Base-by-base conservation (phyloP, 352 stramenopile species). In the Phytophthora megakarya region DNA sequence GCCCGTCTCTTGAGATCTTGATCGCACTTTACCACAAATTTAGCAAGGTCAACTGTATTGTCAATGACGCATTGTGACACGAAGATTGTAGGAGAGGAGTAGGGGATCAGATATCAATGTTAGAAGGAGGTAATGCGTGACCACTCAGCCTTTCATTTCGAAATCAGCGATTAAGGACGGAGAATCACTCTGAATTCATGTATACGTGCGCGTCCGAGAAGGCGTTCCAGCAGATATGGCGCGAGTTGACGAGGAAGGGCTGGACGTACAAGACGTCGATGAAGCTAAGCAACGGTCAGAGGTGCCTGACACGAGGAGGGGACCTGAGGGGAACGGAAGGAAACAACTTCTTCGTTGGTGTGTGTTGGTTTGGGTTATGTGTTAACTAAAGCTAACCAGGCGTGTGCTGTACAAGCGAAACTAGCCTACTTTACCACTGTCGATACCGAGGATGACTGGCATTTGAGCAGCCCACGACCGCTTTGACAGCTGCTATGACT, bases 151-250 rank as follows among this genome's bases (percentile, higher is more conserved):
- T 28, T 42, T 53, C 28, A 42, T 53, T 42, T 4, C 28, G 18
- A 19, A 30, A 53, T 42, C n/a, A 3, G 16, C 28, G 28, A 6
- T 28, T 8, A 19, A 40, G 25, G 25, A 51, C 25, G 39, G 45
- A 51, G 5, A 13, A 40, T 39, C 26, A 39, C 23, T 39, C 25
- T n/a, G 15, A 21, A 22, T n/a, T n/a, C 26, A 25, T 2, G 21
- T 9, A 23, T 5, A 30, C 18, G 16, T 53, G n/a, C 4, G 5
- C 18, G 7, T 38, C 7, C n/a, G 38, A 59, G 19, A 49, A 49
- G n/a, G n/a, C 22, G 3, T 59, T 59, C 8, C 13, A 26, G 11
- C 23, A 42, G 19, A 50, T 54, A 19, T 50, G 38, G 51, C 38
- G 38, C 39, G 26, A 59, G 28, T 18, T 59, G 9, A 40, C 10